These are phyloP conservation scores for Serendipita vermifera DNA, from an alignment of 768 basidiomycete genomes.

Conservation along the genomic window DNA sequence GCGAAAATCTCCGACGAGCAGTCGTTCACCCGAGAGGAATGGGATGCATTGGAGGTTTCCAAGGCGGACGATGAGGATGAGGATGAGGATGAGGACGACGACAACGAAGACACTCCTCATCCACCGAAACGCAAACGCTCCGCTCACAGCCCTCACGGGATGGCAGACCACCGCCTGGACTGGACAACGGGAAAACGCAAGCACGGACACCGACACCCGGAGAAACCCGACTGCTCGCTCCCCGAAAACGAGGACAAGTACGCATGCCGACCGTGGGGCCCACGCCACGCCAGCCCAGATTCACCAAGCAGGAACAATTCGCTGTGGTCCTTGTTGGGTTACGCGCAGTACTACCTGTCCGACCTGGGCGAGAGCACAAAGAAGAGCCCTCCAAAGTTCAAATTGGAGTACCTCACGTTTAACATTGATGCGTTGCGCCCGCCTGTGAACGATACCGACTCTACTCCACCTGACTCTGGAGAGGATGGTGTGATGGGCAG, in stretches of 20 bases:
- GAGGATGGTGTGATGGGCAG: slow-evolving; percentile 14
- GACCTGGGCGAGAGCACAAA: slow-evolving; percentile 24
- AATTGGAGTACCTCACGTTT: slow-evolving; percentile 71
- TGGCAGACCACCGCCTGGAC: background rate
- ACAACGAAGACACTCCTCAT: slow-evolving; percentile 15
- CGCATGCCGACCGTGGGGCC: slow-evolving; percentile 43
- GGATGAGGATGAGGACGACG: slow-evolving; percentile 14
- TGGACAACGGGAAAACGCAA: slow-evolving; percentile 28
- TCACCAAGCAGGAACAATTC: slow-evolving; percentile 62
- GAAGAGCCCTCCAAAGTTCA: slow-evolving; percentile 45
- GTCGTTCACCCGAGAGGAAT: background rate
- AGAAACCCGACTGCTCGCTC: slow-evolving; percentile 33
- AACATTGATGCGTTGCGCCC: slow-evolving; percentile 32
- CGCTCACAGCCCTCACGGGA: background rate
- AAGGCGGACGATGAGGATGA: slow-evolving; percentile 11
- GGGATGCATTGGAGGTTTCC: background rate
- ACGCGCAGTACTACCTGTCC: slow-evolving; percentile 41
- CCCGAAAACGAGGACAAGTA: slow-evolving; percentile 44
- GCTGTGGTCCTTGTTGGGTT: slow-evolving; percentile 64
- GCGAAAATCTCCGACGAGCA: background rate
- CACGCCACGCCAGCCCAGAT: slow-evolving; percentile 47
- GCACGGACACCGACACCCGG: slow-evolving; percentile 34
- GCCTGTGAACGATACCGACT: slow-evolving; percentile 14
- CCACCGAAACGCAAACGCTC: background rate
- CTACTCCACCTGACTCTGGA: slow-evolving; percentile 11